A percentile compares a stretch with the other conserved stretches of the same genome.
phyloP scores from a whole-genome alignment of 176 grass and related monocot genomes.

The Chrysopogon serrulatus region DNA sequence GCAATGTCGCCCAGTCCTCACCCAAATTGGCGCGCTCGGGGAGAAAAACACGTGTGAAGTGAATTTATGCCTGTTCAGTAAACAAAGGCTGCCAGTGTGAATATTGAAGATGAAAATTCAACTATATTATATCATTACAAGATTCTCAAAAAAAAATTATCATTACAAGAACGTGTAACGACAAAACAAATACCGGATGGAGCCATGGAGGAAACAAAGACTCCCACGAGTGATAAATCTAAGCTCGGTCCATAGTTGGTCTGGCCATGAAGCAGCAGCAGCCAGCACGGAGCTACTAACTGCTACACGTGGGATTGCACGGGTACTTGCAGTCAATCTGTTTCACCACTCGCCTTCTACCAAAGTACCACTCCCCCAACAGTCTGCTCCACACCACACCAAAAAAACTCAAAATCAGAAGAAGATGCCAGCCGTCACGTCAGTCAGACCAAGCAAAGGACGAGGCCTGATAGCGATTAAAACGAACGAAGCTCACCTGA shows the following conservation, averaged over 20 bases:
- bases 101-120: too few relatives aligned
- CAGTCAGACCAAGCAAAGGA: not conserved
- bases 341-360: constrained; percentile 17
- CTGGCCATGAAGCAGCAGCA: not conserved
- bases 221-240: not conserved
- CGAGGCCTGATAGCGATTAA: not conserved
- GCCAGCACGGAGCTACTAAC: not conserved
- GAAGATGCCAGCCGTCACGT: not conserved
- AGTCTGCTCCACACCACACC: constrained; percentile 33
- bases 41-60: too few relatives aligned
- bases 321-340: constrained; percentile 59
- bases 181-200: not conserved
- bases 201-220: not conserved
- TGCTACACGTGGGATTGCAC: constrained; percentile 49
- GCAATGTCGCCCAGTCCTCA: too few relatives aligned
- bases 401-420: not conserved
- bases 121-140: too few relatives aligned
- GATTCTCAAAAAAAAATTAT: too few relatives aligned
- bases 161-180: too few relatives aligned
- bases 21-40: too few relatives aligned
- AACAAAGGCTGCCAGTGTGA: too few relatives aligned
- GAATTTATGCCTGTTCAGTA: too few relatives aligned
- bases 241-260: not conserved
- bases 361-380: constrained; percentile 80
- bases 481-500: constrained; percentile 35